Evolutionary conservation across 176 grass and related monocot species (phyloP).

Genomic region (Paspalum notatum): DNA sequence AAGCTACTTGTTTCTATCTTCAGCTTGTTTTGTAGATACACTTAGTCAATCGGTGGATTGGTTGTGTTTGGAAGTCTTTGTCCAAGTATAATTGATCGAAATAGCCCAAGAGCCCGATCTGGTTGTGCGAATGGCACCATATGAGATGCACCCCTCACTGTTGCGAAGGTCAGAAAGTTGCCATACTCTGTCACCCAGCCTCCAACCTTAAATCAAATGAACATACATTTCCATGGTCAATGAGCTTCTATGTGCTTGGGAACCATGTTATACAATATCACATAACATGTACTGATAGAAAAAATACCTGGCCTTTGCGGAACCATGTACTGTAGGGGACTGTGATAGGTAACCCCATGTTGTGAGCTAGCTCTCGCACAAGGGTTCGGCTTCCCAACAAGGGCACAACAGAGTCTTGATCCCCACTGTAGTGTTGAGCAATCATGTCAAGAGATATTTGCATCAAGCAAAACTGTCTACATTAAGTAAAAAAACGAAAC

Average conservation of each 20-base stretch:
- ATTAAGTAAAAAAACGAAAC: not conserved
- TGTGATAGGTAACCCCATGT: conserved; percentile 68
- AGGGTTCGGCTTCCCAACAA: conserved; percentile 88
- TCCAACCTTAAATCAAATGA: conserved; percentile 63
- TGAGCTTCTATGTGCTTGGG: not conserved
- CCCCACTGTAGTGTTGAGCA: conserved; percentile 56
- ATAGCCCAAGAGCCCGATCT: conserved; percentile 72
- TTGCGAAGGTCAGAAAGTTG: conserved; percentile 79
- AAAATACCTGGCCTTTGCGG: conserved; percentile 74
- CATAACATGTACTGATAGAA: conserved; percentile 4
- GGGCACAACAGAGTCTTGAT: conserved; percentile 98
- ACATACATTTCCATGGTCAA: not conserved
- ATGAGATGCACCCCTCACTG: conserved; percentile 87
- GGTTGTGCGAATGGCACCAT: conserved; percentile 95
- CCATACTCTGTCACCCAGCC: conserved; percentile 95
- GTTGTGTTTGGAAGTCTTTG: conserved; percentile 85
- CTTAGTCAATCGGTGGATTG: conserved; percentile 56
- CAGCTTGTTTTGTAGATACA: conserved; percentile 30
- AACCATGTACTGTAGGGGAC: conserved; percentile 88
- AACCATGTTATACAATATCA: not conserved
- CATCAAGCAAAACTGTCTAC: not conserved
- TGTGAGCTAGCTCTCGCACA: conserved; percentile 82
- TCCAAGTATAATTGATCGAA: conserved; percentile 69
- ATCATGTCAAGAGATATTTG: conserved; percentile 28
- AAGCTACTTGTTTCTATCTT: conserved; percentile 36